Base-by-base conservation (phyloP, 352 stramenopile genomes). In the Globisporangium paddicum region DNA sequence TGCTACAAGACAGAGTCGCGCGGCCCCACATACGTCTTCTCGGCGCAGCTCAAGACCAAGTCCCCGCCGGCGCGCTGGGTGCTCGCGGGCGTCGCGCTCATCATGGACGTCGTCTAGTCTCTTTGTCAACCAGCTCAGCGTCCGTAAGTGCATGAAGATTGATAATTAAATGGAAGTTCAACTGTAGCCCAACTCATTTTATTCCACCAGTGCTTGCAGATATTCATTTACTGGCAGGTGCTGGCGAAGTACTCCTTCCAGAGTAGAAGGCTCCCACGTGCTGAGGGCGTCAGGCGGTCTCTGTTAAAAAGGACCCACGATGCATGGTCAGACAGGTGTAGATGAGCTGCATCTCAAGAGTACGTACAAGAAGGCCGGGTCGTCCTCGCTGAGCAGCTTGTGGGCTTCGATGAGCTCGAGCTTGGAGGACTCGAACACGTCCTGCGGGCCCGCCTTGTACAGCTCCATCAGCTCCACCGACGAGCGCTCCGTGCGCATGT, bases 1-100 rank as follows among this genome's bases (percentile, higher is more conserved):
- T 94, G 89, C 46, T 99, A 99, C 82, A 98, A 98, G 76, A 99
- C 97, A 1, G 89, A 98, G 71, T 83, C 89, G 62, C 80, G 97
- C 41, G 96, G 96, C 11, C 93, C 96, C 1, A 99, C 96, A 18
- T 99, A 97, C 67, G 95, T 98, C 35, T 99, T 99, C 73, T 98
- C 87, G 16, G 96, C 96, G 5, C 96, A 99, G 68, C 86, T 99
- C 59, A 98, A 98, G 74, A 99, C 97, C 52, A 98, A 98, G 64
- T 96, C 89, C 4, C 89, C 95, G 1, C 78, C 95, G 0, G 89
- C 90, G 9, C 74, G 96, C 18, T 99, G 97, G 97, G 77, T 98
- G 5, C 77, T 99, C 23, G 96, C 97, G 3, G 95, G 96, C 23
- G 95, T 99, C 32, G 91, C 93, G 16, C 78, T 99, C 9, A 97